Percentiles rank a stretch among this genome's conserved stretches.
Evolutionary conservation across 2,329 filamentous ascomycete genomes (phyloP).

Genomic region (Blastomyces parvus): DNA sequence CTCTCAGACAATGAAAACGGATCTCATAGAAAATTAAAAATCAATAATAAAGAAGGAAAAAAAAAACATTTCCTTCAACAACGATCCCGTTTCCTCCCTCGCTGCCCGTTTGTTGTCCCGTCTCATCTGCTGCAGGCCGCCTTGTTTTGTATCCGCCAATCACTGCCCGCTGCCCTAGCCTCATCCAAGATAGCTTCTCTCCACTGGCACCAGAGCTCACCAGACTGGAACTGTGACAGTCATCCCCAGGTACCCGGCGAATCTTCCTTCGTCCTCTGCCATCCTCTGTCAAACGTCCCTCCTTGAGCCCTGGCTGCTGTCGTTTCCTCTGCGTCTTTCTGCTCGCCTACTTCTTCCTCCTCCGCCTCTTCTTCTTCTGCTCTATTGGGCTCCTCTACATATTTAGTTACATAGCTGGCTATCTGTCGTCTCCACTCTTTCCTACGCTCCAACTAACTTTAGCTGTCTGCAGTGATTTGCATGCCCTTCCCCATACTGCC

Average conservation of each 20-base stretch:
- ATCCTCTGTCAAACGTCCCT: background rate
- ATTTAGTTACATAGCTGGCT: background rate
- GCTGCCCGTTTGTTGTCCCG: background rate
- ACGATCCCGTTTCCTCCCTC: background rate
- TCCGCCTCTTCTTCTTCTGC: background rate
- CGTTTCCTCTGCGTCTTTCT: background rate
- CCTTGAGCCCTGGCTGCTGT: background rate
- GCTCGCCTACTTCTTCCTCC: background rate
- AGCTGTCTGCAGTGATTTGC: background rate
- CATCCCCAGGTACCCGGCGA: slow-evolving; percentile 3
- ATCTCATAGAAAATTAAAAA: too few species aligned
- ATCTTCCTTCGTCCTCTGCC: background rate
- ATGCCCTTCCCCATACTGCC: background rate
- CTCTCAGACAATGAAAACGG: too few species aligned
- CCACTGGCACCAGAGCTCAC: slow-evolving; percentile 1
- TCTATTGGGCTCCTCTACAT: background rate
- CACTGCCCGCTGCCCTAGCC: background rate
- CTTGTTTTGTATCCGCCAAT: slow-evolving; percentile 7
- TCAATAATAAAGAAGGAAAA: too few species aligned
- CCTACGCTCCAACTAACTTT: background rate
- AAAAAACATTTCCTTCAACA: too few species aligned
- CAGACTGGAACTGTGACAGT: slow-evolving; percentile 1
- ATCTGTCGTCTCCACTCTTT: background rate
- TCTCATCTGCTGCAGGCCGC: slow-evolving; percentile 4
- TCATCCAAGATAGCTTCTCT: too few species aligned